phyloP scores from a whole-genome alignment of 2,329 filamentous ascomycete genomes.

The Trichophaea hybrida region DNA sequence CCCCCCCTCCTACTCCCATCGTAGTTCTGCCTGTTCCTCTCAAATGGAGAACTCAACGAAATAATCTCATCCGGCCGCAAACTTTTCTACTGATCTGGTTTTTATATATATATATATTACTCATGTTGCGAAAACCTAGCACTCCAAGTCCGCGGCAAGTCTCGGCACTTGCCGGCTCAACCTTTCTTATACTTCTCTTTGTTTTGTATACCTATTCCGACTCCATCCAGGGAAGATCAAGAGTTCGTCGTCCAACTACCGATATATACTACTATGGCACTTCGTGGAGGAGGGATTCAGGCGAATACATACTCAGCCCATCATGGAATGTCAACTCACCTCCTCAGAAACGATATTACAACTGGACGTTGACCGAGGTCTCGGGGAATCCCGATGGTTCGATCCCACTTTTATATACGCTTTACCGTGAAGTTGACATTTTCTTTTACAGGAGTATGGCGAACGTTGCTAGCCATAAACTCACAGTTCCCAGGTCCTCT shows the following conservation, averaged over 20 bases:
- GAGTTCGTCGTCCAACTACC: neutral
- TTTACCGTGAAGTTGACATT: neutral
- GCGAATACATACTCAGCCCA: conserved; percentile 44
- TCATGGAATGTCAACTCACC: conserved; percentile 42
- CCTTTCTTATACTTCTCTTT: neutral
- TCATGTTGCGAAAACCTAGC: neutral
- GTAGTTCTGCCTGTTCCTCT: too few species aligned
- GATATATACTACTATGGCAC: neutral
- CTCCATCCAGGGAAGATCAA: neutral
- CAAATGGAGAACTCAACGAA: too few species aligned
- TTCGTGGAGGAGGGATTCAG: conserved; percentile 25
- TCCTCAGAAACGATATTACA: conserved; percentile 41
- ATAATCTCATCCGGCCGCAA: too few species aligned
- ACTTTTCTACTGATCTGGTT: neutral
- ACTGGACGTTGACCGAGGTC: conserved; percentile 47
- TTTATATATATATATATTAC: neutral
- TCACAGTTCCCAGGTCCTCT: conserved; percentile 59
- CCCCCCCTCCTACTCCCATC: too few species aligned
- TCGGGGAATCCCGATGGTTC: conserved; percentile 46
- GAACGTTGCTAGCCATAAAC: conserved; percentile 55
- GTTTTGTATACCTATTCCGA: neutral
- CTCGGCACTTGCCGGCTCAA: neutral
- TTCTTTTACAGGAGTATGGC: conserved; percentile 32
- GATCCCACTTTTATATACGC: conserved; percentile 32
- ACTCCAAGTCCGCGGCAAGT: neutral